Conservation (phyloP, 2,329 filamentous ascomycete genomes). For the Curvularia verruculosa region DNA sequence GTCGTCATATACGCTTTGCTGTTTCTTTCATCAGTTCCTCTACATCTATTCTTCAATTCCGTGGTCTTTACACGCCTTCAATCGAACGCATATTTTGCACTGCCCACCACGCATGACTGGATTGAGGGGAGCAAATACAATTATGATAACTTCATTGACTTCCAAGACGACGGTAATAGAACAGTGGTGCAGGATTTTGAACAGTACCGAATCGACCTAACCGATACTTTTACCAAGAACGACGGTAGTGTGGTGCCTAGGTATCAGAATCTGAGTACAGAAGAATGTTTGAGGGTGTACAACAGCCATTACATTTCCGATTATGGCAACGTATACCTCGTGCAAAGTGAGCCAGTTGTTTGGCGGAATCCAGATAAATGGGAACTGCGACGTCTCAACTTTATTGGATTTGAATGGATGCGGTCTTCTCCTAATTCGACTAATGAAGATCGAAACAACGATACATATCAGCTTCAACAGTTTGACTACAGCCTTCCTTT, state of each 20-base stretch:
- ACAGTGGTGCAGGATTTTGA: not conserved
- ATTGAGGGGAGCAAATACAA: constrained; percentile 17
- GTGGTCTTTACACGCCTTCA: constrained; percentile 23
- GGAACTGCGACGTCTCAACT: not conserved
- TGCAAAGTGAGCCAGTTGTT: constrained; percentile 13
- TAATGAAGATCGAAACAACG: accelerated
- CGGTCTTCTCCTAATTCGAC: not conserved
- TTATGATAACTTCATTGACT: constrained; percentile 7
- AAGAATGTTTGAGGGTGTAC: constrained; percentile 18
- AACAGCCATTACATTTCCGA: constrained; percentile 17
- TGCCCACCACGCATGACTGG: constrained; percentile 21
- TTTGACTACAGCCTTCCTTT: not conserved
- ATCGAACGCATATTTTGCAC: constrained; percentile 23
- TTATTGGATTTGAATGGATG: not conserved
- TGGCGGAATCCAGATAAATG: constrained; percentile 11
- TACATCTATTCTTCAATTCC: constrained; percentile 31
- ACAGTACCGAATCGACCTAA: not conserved
- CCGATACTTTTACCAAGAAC: not conserved
- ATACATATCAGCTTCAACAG: not conserved
- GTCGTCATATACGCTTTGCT: constrained; percentile 12
- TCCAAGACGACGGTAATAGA: not conserved
- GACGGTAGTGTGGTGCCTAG: not conserved
- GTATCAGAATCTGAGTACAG: constrained; percentile 6
- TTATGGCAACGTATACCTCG: constrained; percentile 20
- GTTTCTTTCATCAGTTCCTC: constrained; percentile 16